Evolutionary conservation across 441 rosid genomes (phyloP).

Genomic region (Flueggea neowawraea): DNA sequence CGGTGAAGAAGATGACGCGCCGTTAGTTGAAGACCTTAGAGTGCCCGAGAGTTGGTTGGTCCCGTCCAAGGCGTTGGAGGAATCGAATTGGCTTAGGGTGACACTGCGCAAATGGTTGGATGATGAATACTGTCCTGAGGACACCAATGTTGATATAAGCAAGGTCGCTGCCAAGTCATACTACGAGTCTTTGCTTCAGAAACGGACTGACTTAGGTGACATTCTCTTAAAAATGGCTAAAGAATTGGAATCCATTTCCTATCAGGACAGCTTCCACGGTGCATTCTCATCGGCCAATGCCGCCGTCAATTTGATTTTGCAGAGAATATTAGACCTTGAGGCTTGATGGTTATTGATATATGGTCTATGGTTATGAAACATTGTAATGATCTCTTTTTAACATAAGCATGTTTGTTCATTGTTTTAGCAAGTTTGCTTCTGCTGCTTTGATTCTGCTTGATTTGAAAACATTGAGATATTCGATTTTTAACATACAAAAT

Average conservation of each 20-base stretch:
- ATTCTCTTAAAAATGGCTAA: constrained; percentile 74
- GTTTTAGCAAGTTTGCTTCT: no score
- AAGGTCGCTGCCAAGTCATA: constrained; percentile 61
- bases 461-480: no score
- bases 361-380: no score
- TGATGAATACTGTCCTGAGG: constrained; percentile 95
- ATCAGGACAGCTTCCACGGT: constrained; percentile 89
- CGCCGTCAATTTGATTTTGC: constrained; percentile 62
- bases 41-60: constrained; percentile 65
- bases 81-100: constrained; percentile 82
- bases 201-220: constrained; percentile 64
- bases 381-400: no score
- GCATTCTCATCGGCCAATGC: constrained; percentile 90
- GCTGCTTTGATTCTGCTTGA: no score
- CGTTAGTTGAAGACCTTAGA: constrained; percentile 48
- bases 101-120: constrained; percentile 85
- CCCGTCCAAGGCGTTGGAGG: constrained; percentile 72
- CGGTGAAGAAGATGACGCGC: constrained; percentile 25
- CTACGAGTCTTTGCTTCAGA: constrained; percentile 47
- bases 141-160: constrained; percentile 78
- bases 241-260: constrained; percentile 67
- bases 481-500: no score
- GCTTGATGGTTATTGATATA: no score
- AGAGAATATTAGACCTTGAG: constrained; percentile 21
- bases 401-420: no score